Evolutionary conservation across 148 eudicot species (phyloP), one percentile per base, ranked within the genome.

Genomic region (Rhododendron griersonianum): DNA sequence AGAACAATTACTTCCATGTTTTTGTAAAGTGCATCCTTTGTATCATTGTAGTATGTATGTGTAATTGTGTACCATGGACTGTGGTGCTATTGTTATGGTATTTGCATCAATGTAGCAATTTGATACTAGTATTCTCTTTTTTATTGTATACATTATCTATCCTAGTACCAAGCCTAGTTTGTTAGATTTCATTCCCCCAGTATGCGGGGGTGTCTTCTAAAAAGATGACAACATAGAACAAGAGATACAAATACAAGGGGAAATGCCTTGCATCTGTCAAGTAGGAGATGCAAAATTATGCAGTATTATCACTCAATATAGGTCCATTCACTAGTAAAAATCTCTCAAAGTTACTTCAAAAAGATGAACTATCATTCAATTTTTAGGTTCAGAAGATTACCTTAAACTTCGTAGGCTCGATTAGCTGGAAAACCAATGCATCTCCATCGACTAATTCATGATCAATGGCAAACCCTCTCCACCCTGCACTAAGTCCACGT

Each of bases 401-500:
- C 98, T 92, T 91, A 78, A 95, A 92, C 63, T 75, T 88, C 1
- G 87, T 84, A 15, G 93, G 91, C 55, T 86, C 59, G 75, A 87
- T 88, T 61, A 93, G 87, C 85, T 94, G 96, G 85, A 95, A 95
- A 89, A 95, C 88, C 45, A 94, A 89, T 39, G 93, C 91, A 90
- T 95, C 96, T 28, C 98, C 98, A 84, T 95, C 96, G 28, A 89
- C 92, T 69, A 95, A 83, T 16, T 92, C 88, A 86, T 94, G 98
- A 59, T 93, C 98, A 55, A 94, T 86, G 63, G 98, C 90, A 82
- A 95, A 95, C 7, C 93, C 94, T 84, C 95, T 92, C 98, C 98
- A 95, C n/a, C 98, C 98, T 5, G 92, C 98, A 78, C 95, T 93
- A 21, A 95, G 93, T 28, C 98, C 98, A 65, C 83, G 88, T 90